Conservation (phyloP, 768 basidiomycete species). For the Mycena rosella region DNA sequence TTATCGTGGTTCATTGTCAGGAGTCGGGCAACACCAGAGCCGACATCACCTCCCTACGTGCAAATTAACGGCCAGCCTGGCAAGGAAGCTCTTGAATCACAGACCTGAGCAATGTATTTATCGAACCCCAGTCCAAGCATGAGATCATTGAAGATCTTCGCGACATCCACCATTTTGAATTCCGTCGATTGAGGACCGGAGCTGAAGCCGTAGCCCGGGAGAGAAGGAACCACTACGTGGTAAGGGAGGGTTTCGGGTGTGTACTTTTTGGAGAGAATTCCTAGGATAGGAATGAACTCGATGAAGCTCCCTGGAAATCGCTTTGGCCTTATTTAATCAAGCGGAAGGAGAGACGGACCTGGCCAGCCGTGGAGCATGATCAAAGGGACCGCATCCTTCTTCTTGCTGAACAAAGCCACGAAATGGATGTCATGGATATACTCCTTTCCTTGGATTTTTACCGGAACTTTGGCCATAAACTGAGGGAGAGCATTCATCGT, state of each 20-base stretch:
- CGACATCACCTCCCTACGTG: conserved; percentile 17
- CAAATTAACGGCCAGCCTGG: conserved; percentile 16
- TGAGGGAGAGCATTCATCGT: conserved; percentile 23
- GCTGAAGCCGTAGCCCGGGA: conserved; percentile 20
- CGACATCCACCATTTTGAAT: conserved; percentile 21
- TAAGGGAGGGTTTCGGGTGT: conserved; percentile 23
- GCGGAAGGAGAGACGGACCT: conserved; percentile 19
- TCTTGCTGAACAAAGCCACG: conserved; percentile 24
- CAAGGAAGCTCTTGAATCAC: conserved; percentile 23
- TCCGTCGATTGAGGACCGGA: conserved; percentile 23
- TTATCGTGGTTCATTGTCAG: conserved; percentile 17
- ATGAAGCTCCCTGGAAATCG: conserved; percentile 25
- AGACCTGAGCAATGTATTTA: conserved; percentile 26
- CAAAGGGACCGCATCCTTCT: conserved; percentile 21
- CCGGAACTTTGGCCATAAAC: conserved; percentile 17
- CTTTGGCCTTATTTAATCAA: conserved; percentile 16
- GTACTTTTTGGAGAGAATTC: conserved; percentile 27
- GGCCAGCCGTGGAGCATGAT: conserved; percentile 25
- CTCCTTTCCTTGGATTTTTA: conserved; percentile 21
- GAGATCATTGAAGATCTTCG: conserved; percentile 26
- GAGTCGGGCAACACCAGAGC: conserved; percentile 10
- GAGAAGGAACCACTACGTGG: conserved; percentile 20
- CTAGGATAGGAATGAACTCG: conserved; percentile 24
- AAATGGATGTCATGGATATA: conserved; percentile 26
- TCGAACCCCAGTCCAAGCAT: conserved; percentile 24